Conservation (phyloP, 2,329 filamentous ascomycete species). For the Pseudogymnoascus verrucosus region DNA sequence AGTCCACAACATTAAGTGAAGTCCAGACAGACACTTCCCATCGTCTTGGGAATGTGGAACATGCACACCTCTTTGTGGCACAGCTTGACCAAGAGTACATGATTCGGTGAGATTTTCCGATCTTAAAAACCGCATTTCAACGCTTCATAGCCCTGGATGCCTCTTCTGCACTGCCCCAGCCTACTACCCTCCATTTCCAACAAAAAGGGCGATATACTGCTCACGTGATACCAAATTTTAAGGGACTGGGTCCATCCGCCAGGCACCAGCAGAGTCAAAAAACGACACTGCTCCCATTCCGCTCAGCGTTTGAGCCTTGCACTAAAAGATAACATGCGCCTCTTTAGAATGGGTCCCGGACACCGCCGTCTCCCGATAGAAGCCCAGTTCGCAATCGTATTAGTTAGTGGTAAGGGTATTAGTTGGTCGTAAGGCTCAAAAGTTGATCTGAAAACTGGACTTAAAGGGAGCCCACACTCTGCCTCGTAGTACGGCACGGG, state of each 20-base stretch:
- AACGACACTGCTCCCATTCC: neutral
- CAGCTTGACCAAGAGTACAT: neutral
- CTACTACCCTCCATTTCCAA: neutral
- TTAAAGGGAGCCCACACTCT: neutral
- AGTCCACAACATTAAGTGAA: neutral
- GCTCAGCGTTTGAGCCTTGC: neutral
- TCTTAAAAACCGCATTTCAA: neutral
- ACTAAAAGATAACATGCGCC: neutral
- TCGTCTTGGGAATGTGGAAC: neutral
- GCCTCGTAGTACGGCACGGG: neutral
- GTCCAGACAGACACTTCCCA: neutral
- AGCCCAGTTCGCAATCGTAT: neutral
- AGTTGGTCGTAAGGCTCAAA: neutral
- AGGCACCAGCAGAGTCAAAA: neutral
- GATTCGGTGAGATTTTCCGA: neutral
- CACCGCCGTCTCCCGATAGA: neutral
- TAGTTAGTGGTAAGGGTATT: neutral
- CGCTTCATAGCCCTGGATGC: neutral
- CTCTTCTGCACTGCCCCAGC: neutral
- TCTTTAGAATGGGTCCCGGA: neutral
- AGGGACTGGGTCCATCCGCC: neutral
- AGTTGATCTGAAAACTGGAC: neutral
- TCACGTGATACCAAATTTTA: neutral
- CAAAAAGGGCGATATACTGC: neutral
- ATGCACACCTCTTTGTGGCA: neutral